Conservation (phyloP, 805 yeast genomes). For the Yarrowia sp. region DNA sequence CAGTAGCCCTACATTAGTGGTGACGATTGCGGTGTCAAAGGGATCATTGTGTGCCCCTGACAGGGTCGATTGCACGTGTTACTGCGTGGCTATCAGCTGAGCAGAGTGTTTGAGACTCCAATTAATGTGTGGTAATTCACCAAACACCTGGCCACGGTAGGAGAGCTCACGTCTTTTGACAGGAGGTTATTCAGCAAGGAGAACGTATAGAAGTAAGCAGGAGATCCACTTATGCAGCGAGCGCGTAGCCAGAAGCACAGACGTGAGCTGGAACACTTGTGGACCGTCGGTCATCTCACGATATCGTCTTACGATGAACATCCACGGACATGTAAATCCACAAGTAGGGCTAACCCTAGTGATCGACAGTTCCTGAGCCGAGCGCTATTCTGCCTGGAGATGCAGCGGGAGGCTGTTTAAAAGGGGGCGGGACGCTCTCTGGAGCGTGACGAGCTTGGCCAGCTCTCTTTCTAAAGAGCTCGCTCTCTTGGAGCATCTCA, state of each 20-base stretch:
- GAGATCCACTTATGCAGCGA: not conserved
- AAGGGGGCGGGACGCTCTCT: not conserved
- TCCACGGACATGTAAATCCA: no score
- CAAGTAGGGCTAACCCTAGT: conserved; percentile 1
- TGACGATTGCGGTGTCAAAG: not conserved
- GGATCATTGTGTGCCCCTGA: no score
- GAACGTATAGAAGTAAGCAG: not conserved
- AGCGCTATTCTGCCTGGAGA: not conserved
- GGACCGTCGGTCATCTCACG: no score
- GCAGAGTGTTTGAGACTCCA: no score
- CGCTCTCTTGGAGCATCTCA: not conserved
- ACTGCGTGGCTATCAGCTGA: conserved; percentile 15
- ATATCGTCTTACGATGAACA: no score
- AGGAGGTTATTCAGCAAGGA: conserved; percentile 5
- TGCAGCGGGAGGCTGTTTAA: conserved; percentile 1
- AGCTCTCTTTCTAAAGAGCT: no score
- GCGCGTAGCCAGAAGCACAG: not conserved
- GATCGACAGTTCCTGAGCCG: conserved; percentile 8
- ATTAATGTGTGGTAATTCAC: not conserved
- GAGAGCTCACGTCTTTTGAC: not conserved
- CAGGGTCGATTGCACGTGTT: conserved; percentile 12
- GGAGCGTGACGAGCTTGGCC: no score
- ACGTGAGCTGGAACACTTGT: no score
- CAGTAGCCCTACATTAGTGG: not conserved
- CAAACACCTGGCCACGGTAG: not conserved